phyloP scores from a whole-genome alignment of 176 grass and related monocot species.

The Oryza brachyantha region DNA sequence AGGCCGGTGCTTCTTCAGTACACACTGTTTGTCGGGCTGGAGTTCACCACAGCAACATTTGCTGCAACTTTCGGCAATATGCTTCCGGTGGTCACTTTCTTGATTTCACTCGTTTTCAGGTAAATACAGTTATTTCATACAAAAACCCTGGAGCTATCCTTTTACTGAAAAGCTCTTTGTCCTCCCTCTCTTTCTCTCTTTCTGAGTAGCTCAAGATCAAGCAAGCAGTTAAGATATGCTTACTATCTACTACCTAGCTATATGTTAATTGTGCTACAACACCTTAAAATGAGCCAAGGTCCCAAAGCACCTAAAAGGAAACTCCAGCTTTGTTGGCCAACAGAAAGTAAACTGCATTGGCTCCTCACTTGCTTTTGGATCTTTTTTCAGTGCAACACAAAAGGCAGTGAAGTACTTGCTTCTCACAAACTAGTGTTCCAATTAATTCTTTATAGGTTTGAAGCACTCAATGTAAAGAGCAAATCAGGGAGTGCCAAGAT shows the following conservation, averaged over 20 bases:
- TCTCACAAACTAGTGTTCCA: not conserved
- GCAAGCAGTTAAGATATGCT: not conserved
- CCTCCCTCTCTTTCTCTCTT: not conserved
- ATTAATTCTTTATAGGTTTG: conserved; percentile 30
- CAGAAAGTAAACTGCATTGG: not conserved
- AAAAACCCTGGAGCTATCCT: not conserved
- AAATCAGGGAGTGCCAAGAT: conserved; percentile 71
- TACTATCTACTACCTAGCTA: not conserved
- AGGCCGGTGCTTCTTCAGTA: conserved; percentile 85
- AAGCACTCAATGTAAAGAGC: conserved; percentile 65
- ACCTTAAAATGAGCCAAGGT: not conserved
- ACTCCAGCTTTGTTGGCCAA: not conserved
- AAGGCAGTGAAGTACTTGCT: conserved; percentile 5
- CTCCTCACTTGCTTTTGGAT: not conserved
- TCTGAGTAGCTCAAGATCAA: not conserved
- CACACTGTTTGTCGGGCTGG: conserved; percentile 67
- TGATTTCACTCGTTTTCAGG: conserved; percentile 71
- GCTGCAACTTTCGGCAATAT: conserved; percentile 80
- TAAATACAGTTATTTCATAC: not conserved
- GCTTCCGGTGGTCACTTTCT: conserved; percentile 79
- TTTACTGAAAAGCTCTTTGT: not conserved
- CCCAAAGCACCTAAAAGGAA: not conserved
- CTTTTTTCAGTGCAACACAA: not conserved
- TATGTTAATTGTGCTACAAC: not conserved
- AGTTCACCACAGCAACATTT: conserved; percentile 85